Evolutionary conservation across 2,329 filamentous ascomycete species (phyloP).

Genomic region (Aureobasidium mangrovei): DNA sequence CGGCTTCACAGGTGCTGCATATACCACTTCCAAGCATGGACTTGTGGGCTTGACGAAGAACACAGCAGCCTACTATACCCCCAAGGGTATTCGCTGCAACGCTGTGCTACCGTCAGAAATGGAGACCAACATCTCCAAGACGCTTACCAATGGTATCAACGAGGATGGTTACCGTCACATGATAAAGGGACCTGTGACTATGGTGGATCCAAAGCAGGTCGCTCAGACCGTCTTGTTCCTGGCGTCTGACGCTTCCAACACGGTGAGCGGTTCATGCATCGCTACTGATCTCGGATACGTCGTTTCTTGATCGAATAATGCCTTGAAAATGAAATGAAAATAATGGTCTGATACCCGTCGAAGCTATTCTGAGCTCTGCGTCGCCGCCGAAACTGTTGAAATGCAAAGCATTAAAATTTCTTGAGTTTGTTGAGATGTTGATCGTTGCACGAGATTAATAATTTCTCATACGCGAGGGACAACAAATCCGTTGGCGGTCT

Average conservation of each 20-base stretch:
- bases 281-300: conserved; percentile 12
- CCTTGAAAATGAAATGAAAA: too few species aligned
- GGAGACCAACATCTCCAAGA: conserved; percentile 46
- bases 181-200: conserved; percentile 17
- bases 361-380: too few species aligned
- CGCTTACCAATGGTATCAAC: conserved; percentile 28
- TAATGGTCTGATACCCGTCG: too few species aligned
- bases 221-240: conserved; percentile 28
- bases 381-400: too few species aligned
- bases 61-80: conserved; percentile 48
- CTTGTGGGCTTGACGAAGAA: conserved; percentile 48
- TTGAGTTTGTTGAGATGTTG: too few species aligned
- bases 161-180: conserved; percentile 23
- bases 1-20: conserved; percentile 36
- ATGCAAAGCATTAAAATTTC: too few species aligned
- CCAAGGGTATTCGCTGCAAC: conserved; percentile 45
- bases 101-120: conserved; percentile 47
- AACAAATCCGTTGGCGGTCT: too few species aligned
- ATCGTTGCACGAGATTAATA: too few species aligned
- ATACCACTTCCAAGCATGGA: conserved; percentile 48
- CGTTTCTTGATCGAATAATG: not conserved
- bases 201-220: conserved; percentile 23
- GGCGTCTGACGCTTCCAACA: conserved; percentile 25
- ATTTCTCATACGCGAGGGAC: too few species aligned
- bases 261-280: conserved; percentile 26